phyloP scores from a whole-genome alignment of 1,139 yeast genomes.

The Taphrina flavorubra region DNA sequence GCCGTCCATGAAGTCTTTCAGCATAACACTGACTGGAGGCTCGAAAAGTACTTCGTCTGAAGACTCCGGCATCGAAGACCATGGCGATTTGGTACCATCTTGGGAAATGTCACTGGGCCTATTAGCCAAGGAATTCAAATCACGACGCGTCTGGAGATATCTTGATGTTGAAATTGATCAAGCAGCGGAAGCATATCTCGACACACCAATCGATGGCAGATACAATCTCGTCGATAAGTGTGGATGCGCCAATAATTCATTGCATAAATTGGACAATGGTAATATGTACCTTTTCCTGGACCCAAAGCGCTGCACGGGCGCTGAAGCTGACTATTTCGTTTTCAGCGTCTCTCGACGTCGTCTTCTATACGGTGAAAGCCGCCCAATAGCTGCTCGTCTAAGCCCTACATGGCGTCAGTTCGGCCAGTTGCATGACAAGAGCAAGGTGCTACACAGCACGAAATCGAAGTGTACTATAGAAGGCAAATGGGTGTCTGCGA shows the following conservation, averaged over 20 bases:
- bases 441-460: slow-evolving; percentile 10
- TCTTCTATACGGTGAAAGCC: slow-evolving; percentile 33
- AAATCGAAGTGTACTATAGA: slow-evolving; percentile 7
- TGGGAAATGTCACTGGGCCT: slow-evolving; percentile 20
- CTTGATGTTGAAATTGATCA: slow-evolving; percentile 9
- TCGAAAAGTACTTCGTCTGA: slow-evolving; percentile 21
- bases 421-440: neutral
- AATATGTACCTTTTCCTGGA: slow-evolving; percentile 39
- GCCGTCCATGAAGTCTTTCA: slow-evolving; percentile 23
- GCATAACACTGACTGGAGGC: slow-evolving; percentile 18
- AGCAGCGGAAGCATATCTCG: neutral
- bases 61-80: slow-evolving; percentile 36
- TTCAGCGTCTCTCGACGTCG: slow-evolving; percentile 38
- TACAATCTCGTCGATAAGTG: slow-evolving; percentile 39
- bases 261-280: slow-evolving; percentile 26
- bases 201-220: slow-evolving; percentile 37
- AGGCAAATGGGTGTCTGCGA: slow-evolving; percentile 2
- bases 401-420: slow-evolving; percentile 40
- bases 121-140: slow-evolving; percentile 11
- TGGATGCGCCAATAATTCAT: slow-evolving; percentile 40
- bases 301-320: slow-evolving; percentile 39
- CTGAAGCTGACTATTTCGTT: slow-evolving; percentile 32
- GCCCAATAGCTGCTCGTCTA: slow-evolving; percentile 34
- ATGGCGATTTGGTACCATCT: slow-evolving; percentile 22
- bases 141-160: neutral